phyloP scores from a whole-genome alignment of 2,329 filamentous ascomycete genomes.

The Amauroascus niger region DNA sequence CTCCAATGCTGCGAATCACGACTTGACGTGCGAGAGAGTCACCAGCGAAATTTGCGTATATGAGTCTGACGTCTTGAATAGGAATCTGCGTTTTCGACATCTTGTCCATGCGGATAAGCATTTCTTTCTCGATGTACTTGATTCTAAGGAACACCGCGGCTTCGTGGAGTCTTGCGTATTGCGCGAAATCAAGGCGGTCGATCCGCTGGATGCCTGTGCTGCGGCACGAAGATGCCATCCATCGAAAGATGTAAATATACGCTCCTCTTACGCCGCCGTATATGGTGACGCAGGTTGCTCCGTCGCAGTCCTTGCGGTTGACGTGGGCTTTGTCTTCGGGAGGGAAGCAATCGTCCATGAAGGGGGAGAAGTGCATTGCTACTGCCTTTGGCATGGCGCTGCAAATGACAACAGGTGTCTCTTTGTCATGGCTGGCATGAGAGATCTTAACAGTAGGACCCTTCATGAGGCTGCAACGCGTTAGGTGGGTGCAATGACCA shows the following conservation, averaged over 20 bases:
- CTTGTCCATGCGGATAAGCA: slow-evolving; percentile 15
- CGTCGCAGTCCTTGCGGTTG: slow-evolving; percentile 15
- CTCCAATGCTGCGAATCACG: slow-evolving; percentile 17
- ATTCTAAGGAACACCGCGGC: slow-evolving; percentile 14
- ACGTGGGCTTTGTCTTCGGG: slow-evolving; percentile 1
- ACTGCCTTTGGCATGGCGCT: slow-evolving; percentile 12
- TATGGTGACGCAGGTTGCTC: slow-evolving; percentile 11
- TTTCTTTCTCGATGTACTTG: slow-evolving; percentile 5
- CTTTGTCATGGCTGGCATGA: slow-evolving; percentile 8
- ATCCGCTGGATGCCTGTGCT: slow-evolving; percentile 5
- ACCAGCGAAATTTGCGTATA: slow-evolving; percentile 14
- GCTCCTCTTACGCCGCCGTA: slow-evolving; percentile 13
- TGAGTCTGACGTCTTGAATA: slow-evolving; percentile 13
- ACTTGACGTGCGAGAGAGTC: slow-evolving; percentile 12
- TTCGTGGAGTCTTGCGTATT: slow-evolving; percentile 16
- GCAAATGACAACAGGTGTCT: slow-evolving; percentile 9
- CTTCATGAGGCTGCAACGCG: slow-evolving; percentile 8
- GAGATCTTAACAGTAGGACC: slow-evolving; percentile 13
- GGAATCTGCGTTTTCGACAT: slow-evolving; percentile 14
- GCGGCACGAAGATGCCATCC: slow-evolving; percentile 16
- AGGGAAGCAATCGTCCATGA: slow-evolving; percentile 15
- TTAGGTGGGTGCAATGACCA: neutral
- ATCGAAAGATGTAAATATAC: slow-evolving; percentile 11
- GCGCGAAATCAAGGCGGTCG: slow-evolving; percentile 14
- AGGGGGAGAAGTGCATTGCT: slow-evolving; percentile 13